Percentiles rank a stretch among this genome's conserved stretches.
Evolutionary conservation across 148 eudicot genomes (phyloP).

Genomic region (Rhododendron henanense): DNA sequence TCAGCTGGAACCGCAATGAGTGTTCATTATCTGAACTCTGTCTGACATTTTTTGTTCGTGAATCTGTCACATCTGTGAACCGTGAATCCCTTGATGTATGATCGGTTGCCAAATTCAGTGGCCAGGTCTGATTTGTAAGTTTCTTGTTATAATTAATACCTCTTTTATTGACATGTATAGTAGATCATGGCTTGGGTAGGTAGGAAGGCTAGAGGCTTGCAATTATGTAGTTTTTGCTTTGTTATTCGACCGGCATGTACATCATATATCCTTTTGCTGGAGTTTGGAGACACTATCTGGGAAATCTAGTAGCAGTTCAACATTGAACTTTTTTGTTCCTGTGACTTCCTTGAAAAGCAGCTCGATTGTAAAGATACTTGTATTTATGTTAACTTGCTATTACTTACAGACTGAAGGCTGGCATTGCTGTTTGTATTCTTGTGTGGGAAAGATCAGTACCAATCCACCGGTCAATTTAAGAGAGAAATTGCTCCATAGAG

Average conservation of each 20-base stretch:
- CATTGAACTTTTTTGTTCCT: neutral
- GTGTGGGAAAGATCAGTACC: neutral
- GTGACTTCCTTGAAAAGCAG: neutral
- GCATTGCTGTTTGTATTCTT: neutral
- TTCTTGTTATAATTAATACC: neutral
- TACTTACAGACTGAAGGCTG: neutral
- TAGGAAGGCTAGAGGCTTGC: neutral
- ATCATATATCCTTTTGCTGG: neutral
- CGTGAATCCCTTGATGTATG: slow-evolving; percentile 3
- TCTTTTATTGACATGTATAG: neutral
- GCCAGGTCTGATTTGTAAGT: neutral
- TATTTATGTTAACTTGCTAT: neutral
- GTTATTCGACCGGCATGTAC: neutral
- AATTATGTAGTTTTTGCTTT: neutral
- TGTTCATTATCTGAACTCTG: neutral
- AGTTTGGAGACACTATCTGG: neutral
- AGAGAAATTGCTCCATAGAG: neutral
- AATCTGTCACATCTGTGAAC: neutral
- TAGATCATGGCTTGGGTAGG: neutral
- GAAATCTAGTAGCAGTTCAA: neutral
- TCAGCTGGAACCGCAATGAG: neutral
- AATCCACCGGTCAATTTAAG: neutral
- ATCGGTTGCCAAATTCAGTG: neutral
- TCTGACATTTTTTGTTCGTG: neutral
- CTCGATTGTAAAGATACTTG: neutral